Conservation (phyloP, 148 eudicot species). For the Rhododendron vialii region DNA sequence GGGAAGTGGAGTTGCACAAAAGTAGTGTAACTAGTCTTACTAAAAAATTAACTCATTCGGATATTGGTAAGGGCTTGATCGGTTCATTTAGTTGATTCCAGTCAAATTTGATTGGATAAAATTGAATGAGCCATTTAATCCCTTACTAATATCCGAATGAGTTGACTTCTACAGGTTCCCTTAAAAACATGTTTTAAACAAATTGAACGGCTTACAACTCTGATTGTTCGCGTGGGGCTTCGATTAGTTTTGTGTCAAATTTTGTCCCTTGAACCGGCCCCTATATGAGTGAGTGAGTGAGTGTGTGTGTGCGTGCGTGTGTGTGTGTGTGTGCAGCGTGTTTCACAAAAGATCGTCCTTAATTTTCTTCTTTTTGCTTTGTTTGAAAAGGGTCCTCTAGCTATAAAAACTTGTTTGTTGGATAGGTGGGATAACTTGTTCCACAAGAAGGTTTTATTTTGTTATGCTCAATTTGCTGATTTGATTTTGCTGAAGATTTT, state of each 20-base stretch:
- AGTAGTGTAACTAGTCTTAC: background rate
- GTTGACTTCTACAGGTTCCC: constrained; percentile 34
- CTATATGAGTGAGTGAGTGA: background rate
- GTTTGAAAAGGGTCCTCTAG: background rate
- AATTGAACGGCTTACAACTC: too few species aligned
- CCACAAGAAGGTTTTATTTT: background rate
- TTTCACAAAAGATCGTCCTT: background rate
- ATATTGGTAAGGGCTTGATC: too few species aligned
- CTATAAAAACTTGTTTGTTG: background rate
- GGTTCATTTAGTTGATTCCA: too few species aligned
- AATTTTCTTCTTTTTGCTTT: background rate
- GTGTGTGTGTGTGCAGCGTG: background rate
- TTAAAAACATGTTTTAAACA: too few species aligned
- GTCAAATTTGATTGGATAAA: too few species aligned
- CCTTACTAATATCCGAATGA: too few species aligned
- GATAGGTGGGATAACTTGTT: background rate
- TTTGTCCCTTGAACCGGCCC: too few species aligned
- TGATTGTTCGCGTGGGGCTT: too few species aligned
- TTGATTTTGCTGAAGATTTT: background rate
- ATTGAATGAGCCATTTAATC: too few species aligned
- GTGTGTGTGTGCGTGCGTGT: background rate
- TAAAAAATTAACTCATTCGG: background rate
- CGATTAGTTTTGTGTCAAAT: too few species aligned
- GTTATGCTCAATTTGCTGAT: background rate
- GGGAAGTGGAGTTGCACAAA: background rate